Evolutionary conservation across 106 monocot genomes (phyloP), one percentile per base, ranked within the genome.

Genomic region (Dendrobium huoshanense): DNA sequence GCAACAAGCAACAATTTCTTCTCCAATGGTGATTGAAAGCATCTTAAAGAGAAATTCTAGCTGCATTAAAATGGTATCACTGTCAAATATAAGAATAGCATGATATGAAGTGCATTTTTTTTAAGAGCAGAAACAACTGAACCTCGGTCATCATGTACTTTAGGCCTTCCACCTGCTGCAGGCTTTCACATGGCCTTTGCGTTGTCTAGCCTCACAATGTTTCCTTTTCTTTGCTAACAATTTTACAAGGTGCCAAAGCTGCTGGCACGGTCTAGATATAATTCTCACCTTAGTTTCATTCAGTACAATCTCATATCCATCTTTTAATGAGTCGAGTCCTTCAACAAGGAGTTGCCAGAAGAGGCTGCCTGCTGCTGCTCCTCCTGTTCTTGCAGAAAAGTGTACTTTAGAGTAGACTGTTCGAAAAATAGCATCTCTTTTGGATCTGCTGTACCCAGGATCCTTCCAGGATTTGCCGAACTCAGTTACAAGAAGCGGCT

Each of bases 401-500:
- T 92, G 94, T 49, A 94, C 89, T 55, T 92, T 91, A 16, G 83
- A 74, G 79, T 92, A 97, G n/a, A 94, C 87, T 1, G 75, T 80
- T 22, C 40, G 77, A 84, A 89, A 94, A 20, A 94, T 19, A 0
- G 77, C 74, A 41, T 97, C 94, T 70, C 94, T 90, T 77, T 94
- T 79, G 16, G 74, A 43, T 80, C 22, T 78, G 88, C 83, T 89
- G 83, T 78, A 97, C 4, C 94, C 92, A 2, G 92, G 82, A 44
- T 90, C 92, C 67, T 90, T 94, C 86, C 86, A 80, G 15, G 97
- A 97, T 79, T 92, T 94, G 5, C 97, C 97, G 27, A 97, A 97
- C 83, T 97, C 97, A 0, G 94, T 80, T 41, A 97, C 10, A 45
- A 94, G 85, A 33, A 97, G 81, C 20, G 97, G 97, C 79, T 92